These are phyloP conservation scores for Suhomyces faveliae DNA, from an alignment of 805 yeast genomes.

Conservation along the genomic window DNA sequence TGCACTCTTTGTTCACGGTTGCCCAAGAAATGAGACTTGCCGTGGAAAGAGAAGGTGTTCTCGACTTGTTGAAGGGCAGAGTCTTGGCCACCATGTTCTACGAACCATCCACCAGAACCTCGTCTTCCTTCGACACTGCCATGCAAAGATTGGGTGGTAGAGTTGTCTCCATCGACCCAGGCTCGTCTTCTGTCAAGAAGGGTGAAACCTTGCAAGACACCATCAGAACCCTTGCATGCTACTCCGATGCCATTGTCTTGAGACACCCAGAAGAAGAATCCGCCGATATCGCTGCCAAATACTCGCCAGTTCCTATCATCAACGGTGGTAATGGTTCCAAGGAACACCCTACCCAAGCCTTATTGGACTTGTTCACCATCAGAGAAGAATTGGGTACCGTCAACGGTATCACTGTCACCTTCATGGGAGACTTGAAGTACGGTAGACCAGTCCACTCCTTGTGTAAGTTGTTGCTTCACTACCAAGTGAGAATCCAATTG, in stretches of 20 bases:
- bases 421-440: conserved; percentile 97
- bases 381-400: conserved; percentile 99
- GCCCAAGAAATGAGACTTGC: conserved; percentile 98
- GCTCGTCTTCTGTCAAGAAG: conserved; percentile 91
- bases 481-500: conserved; percentile 89
- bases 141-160: conserved; percentile 99
- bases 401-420: conserved; percentile 95
- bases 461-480: conserved; percentile 84
- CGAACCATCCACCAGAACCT: conserved; percentile 97
- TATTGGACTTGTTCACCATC: conserved; percentile 93
- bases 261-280: conserved; percentile 94
- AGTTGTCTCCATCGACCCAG: conserved; percentile 82
- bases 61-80: conserved; percentile 87
- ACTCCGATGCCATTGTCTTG: conserved; percentile 93
- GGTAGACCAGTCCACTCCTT: conserved; percentile 99
- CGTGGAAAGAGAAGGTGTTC: conserved; percentile 93
- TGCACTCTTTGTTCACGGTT: conserved; percentile 90
- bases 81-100: conserved; percentile 92
- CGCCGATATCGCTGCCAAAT: conserved; percentile 92
- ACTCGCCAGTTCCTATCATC: conserved; percentile 93
- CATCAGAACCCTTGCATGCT: conserved; percentile 88
- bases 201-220: conserved; percentile 99
- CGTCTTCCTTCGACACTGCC: conserved; percentile 97
- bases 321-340: conserved; percentile 98
- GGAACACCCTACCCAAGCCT: conserved; percentile 99